Percentiles rank a stretch among this genome's conserved stretches.
Conservation (phyloP, 2,329 filamentous ascomycete species). For the Lecanicillium sp. region DNA sequence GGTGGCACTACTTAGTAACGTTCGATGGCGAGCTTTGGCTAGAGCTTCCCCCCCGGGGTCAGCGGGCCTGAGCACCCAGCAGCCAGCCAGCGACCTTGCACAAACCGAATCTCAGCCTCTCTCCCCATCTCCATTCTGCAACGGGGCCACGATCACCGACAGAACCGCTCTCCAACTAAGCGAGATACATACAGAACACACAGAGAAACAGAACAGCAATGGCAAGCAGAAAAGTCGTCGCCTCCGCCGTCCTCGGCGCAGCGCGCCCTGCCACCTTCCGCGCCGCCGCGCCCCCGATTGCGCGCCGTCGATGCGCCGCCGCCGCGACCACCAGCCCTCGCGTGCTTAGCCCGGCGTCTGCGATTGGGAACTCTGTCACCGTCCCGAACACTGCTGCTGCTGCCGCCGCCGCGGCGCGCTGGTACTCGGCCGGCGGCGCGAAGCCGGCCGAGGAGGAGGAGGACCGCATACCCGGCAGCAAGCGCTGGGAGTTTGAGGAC, state of each 20-base stretch:
- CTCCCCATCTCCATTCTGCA: background rate
- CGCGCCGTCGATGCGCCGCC: background rate
- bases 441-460: conserved; percentile 17
- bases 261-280: conserved; percentile 2
- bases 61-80: too few relatives aligned
- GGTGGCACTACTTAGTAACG: too few relatives aligned
- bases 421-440: conserved; percentile 23
- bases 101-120: too few relatives aligned
- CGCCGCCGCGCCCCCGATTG: conserved; percentile 1
- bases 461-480: conserved; percentile 22
- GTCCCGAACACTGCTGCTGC: background rate
- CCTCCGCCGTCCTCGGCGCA: conserved; percentile 3
- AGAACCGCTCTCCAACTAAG: too few relatives aligned
- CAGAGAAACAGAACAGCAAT: background rate
- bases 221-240: background rate
- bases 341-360: background rate
- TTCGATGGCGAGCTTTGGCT: too few relatives aligned
- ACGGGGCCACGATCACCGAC: too few relatives aligned
- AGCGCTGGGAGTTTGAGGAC: conserved; percentile 45
- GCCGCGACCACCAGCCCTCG: background rate
- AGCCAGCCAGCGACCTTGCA: too few relatives aligned
- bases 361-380: too few relatives aligned
- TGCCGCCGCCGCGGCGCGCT: conserved; percentile 12
- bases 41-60: too few relatives aligned
- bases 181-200: too few relatives aligned